Conservation (phyloP, 352 stramenopile genomes). For the Phytophthora citrophthora region DNA sequence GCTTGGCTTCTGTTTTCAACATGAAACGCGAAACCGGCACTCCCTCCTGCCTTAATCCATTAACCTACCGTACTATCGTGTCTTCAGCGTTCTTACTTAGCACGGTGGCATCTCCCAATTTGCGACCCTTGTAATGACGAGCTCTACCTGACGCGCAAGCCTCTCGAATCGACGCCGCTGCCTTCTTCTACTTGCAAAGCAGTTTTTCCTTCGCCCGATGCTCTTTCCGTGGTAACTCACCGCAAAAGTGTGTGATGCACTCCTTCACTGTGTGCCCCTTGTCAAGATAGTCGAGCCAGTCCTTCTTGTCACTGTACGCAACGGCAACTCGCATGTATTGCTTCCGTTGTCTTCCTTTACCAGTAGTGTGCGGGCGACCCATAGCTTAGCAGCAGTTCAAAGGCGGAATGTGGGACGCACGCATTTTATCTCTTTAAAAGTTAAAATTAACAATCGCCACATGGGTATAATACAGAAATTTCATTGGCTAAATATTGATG, state of each 20-base stretch:
- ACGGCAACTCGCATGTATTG: slow-evolving; percentile 11
- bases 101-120: no score
- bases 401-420: background rate
- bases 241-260: slow-evolving; percentile 3
- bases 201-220: slow-evolving; percentile 7
- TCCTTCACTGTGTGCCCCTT: slow-evolving; percentile 4
- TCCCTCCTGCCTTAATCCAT: slow-evolving; percentile 9
- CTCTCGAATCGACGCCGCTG: no score
- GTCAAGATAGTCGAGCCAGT: slow-evolving; percentile 7
- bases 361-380: background rate
- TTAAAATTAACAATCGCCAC: background rate
- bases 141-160: no score
- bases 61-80: slow-evolving; percentile 10
- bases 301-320: slow-evolving; percentile 11
- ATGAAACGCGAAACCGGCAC: no score
- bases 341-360: background rate
- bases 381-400: background rate
- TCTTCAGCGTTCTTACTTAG: background rate
- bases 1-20: no score
- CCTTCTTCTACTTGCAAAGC: no score
- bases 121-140: no score
- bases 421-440: background rate
- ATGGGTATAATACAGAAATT: background rate
- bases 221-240: background rate
- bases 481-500: background rate